Evolutionary conservation across 2,329 filamentous ascomycete species (phyloP), one percentile per base, ranked within the genome.

Genomic region (Metarhizium anisopliae): DNA sequence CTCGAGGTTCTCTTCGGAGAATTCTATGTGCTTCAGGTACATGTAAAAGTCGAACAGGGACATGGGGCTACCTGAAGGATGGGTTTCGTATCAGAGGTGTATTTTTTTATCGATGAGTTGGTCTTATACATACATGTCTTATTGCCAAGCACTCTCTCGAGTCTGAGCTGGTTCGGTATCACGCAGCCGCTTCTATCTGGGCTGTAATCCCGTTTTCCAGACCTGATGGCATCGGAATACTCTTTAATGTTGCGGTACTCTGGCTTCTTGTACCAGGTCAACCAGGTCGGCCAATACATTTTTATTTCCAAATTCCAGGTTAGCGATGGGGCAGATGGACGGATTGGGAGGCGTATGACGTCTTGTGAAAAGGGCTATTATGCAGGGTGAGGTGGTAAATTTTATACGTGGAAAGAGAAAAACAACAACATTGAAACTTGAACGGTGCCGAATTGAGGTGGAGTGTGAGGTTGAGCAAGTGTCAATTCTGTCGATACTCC

Each of bases 21-120:
- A 73, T 62, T 78, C 75, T 51, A 78, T 76, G 60, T 77, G 71
- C 63, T 76, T 77, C 51, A 78, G 66, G 56, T 77, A 78, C 73
- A 77, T 76, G 64, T 76, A 77, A 52, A 78, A 78, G 64, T 78
- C 75, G 56, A 77, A 76, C 10, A 77, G 62, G 0, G 73, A 76
- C 74, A 77, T 76, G 4, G 75, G 75, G 53, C 72, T 75, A 59
- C 73, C 72, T 75, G 51, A 4, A 25, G 36, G 40, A 5, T 11
- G 45, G 10, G 35, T 36, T 36, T 4, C 35, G 35, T 36, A 5
- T 36, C 2, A 36, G 35, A 8, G 6, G 5, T 13, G 35, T 5
- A 13, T 8, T 10, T 36, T 36, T 36, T 8, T 36, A 36, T 50
- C 56, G 47, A 57, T 14, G n/a, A 13, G 20, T 51, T 20, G 11